Base-by-base conservation (phyloP, 495 filamentous ascomycete species). In the Penicillium ochrochloron region DNA sequence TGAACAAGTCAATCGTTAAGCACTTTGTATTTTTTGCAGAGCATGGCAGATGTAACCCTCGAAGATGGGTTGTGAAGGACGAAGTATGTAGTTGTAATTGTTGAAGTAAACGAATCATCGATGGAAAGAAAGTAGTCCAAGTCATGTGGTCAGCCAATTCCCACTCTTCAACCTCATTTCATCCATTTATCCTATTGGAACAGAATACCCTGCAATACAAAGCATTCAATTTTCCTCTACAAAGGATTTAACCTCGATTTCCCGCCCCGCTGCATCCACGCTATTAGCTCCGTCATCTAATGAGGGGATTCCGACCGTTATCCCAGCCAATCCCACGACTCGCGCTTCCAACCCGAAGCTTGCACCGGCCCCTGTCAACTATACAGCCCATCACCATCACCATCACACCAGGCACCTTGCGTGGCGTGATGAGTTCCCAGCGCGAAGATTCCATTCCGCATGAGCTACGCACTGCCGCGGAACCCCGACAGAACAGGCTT, bases 391-490 rank as follows among this genome's bases (percentile, higher is more conserved):
- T 62, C 60, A 37, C 48, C 54, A 27, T 53, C 61, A 34, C 46
- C 56, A 41, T 41, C 39, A 44, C 35, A 29, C 39, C 56, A n/a
- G 23, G 21, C 2, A 31, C 39, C 17, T 23, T 58, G 56, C 56
- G 56, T 58, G 35, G 34, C 62, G 58, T 64, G 46, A 62, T 81
- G 75, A 79, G 70, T 57, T 70, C 75, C 14, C 63, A 68, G 19
- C 69, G 74, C 53, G 71, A 76, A 60, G 71, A 70, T 27, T 79
- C 78, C 0, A 72, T 80, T 53, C 79, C 80, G 53, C 85, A 88
- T 60, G 76, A 81, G 60, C 83, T 92, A 66, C 87, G 92, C 59
- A 96, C 92, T 9, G 88, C 89, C 3, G 76, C 82, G 25, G 89
- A 92, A 62, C 90, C 88, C 52, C 89, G 92, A 42, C 87, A 90